Evolutionary conservation across 352 stramenopile species (phyloP), one percentile per base, ranked within the genome.

Genomic region (Pythium periplocum): DNA sequence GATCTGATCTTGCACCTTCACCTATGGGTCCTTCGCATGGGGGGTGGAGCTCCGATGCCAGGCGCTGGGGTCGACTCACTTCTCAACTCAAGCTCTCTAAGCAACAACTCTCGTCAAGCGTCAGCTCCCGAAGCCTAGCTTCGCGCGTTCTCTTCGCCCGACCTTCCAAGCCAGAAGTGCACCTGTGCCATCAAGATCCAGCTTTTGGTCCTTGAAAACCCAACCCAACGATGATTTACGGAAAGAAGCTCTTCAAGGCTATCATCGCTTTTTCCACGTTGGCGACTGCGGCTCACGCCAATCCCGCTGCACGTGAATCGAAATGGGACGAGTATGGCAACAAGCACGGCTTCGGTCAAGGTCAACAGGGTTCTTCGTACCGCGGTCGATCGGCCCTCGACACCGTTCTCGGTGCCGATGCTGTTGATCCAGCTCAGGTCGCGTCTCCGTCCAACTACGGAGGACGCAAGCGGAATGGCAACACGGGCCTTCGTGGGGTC

Each of bases 201-300:
- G 48, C n/a, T 47, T 46, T 65, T 50, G 26, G 51, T 50, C 51
- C 58, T 26, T 26, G 17, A 26, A 26, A 34, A 53, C 57, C 51
- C 42, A 55, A 52, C 52, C 59, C 57, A 64, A 64, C 51, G 50
- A 83, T 82, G 74, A 80, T 84, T 61, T 84, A 84, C 64, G 66
- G 68, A 43, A 84, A 79, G 69, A 58, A 66, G 47, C 52, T 79
- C 52, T 79, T 84, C 57, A 71, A 67, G 52, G 66, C 71, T 30
- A 68, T 84, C 66, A 84, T 81, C 63, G 64, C 71, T 52, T 65
- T 84, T 51, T 72, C 73, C 34, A 77, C 68, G 36, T 66, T 78
- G 47, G 63, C 69, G 35, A 65, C 66, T 11, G 55, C 69, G 11
- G 57, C 71, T 17, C 66, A 75, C 48, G 70, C 58, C 38, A 59